Percentiles rank a stretch among this genome's conserved stretches.
Conservation (phyloP, 805 yeast genomes). For the Blastobotrys mokoenaii region DNA sequence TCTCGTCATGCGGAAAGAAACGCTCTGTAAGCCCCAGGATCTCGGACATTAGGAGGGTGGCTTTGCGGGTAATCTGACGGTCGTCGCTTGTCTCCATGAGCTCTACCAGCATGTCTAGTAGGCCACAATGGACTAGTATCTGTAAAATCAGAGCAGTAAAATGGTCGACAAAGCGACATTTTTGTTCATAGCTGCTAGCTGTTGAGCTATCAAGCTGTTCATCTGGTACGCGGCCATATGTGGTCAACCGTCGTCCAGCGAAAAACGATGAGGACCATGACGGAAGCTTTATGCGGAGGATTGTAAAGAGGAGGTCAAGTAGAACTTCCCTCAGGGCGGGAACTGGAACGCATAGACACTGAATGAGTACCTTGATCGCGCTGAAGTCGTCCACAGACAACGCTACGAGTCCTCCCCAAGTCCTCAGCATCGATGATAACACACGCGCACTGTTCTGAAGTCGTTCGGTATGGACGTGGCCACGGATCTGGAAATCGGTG, state of each 20-base stretch:
- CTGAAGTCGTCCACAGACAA: slow-evolving; percentile 49
- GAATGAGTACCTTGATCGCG: slow-evolving; percentile 48
- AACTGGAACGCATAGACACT: slow-evolving; percentile 54
- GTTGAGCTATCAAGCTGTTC: slow-evolving; percentile 23
- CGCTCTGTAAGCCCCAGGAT: slow-evolving; percentile 45
- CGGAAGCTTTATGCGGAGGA: slow-evolving; percentile 50
- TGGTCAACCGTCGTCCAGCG: slow-evolving; percentile 23
- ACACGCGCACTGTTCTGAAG: slow-evolving; percentile 54
- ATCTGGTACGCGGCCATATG: slow-evolving; percentile 21
- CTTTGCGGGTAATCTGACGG: slow-evolving; percentile 43
- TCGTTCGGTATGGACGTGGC: slow-evolving; percentile 42
- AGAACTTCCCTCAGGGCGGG: slow-evolving; percentile 47
- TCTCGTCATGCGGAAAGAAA: slow-evolving; percentile 44
- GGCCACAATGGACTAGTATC: slow-evolving; percentile 46
- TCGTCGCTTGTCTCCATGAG: slow-evolving; percentile 38
- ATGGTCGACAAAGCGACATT: slow-evolving; percentile 40
- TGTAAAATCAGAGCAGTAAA: slow-evolving; percentile 53
- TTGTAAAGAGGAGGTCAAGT: slow-evolving; percentile 63
- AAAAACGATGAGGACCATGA: slow-evolving; percentile 40
- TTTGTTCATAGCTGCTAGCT: slow-evolving; percentile 22
- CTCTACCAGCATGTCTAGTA: slow-evolving; percentile 40
- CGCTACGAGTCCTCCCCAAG: slow-evolving; percentile 69
- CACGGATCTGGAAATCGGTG: slow-evolving; percentile 48
- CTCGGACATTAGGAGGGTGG: slow-evolving; percentile 57
- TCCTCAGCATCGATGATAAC: slow-evolving; percentile 52